These are phyloP conservation scores for Eutrema yunnanense DNA, from an alignment of 345 rosid species.

Conservation along the genomic window DNA sequence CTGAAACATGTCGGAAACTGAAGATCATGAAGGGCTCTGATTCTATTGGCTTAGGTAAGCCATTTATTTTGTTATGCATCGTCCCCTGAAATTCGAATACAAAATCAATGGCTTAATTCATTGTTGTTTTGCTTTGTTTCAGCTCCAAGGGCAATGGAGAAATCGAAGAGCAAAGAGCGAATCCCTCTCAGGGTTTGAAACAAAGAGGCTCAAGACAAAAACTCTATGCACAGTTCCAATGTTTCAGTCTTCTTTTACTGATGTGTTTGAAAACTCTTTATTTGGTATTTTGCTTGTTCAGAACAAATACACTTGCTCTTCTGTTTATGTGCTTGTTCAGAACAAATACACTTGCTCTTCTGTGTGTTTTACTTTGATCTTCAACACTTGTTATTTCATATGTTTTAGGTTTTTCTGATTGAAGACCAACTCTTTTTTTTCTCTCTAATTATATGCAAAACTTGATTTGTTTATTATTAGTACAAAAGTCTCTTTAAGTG, in stretches of 20 bases:
- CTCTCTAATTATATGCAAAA: background rate
- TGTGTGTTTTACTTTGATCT: conserved; percentile 14
- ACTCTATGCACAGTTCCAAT: conserved; percentile 24
- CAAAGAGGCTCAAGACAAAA: background rate
- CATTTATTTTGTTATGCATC: background rate
- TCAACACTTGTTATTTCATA: background rate
- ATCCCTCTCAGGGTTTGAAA: background rate
- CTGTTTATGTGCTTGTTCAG: conserved; percentile 12
- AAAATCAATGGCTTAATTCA: background rate
- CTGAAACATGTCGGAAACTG: conserved; percentile 70
- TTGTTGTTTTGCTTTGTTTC: conserved; percentile 6
- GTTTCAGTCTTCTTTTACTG: conserved; percentile 11
- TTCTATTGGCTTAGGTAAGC: conserved; percentile 81
- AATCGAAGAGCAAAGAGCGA: conserved; percentile 46
- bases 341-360: conserved; percentile 4
- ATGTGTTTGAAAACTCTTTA: conserved; percentile 15
- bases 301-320: conserved; percentile 3
- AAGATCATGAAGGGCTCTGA: conserved; percentile 94
- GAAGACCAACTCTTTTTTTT: background rate
- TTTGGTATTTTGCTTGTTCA: conserved; percentile 1
- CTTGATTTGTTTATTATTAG: conserved; percentile 4
- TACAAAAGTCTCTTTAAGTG: conserved; percentile 10
- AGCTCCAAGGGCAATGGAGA: conserved; percentile 66
- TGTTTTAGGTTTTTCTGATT: background rate
- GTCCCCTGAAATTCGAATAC: background rate